Evolutionary conservation across 2,329 filamentous ascomycete genomes (phyloP).

Genomic region (Arthrobotrys megalospora): DNA sequence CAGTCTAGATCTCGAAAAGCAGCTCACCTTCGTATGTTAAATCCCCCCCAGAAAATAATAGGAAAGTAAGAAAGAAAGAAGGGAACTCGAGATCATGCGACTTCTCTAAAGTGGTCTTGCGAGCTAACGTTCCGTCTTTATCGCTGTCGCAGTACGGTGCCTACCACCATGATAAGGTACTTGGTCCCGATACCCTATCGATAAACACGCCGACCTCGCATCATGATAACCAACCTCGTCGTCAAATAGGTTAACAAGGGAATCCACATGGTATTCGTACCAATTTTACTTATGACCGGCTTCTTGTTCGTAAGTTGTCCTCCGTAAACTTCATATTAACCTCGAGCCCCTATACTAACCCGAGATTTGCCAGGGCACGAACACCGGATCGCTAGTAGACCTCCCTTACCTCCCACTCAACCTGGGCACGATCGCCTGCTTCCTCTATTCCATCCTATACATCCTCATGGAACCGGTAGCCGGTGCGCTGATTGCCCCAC

Average conservation of each 20-base stretch:
- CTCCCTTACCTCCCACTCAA: slow-evolving; percentile 79
- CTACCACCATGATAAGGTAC: slow-evolving; percentile 80
- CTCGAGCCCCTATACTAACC: slow-evolving; percentile 59
- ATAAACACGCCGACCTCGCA: slow-evolving; percentile 15
- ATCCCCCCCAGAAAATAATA: background rate
- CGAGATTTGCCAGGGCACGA: slow-evolving; percentile 71
- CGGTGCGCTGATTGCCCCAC: slow-evolving; percentile 80
- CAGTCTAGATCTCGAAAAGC: slow-evolving; percentile 82
- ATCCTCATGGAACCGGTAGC: slow-evolving; percentile 94
- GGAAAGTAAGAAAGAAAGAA: background rate
- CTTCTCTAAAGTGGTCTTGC: slow-evolving; percentile 12
- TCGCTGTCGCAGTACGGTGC: slow-evolving; percentile 78
- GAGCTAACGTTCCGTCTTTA: slow-evolving; percentile 44
- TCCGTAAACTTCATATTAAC: slow-evolving; percentile 3
- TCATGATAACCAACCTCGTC: slow-evolving; percentile 17
- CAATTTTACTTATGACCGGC: slow-evolving; percentile 79
- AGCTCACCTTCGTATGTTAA: slow-evolving; percentile 81
- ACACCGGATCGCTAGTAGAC: slow-evolving; percentile 76
- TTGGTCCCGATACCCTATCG: slow-evolving; percentile 19
- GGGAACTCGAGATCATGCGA: slow-evolving; percentile 9
- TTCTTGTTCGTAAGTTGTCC: slow-evolving; percentile 77
- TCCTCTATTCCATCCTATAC: slow-evolving; percentile 83
- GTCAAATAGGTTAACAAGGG: slow-evolving; percentile 75
- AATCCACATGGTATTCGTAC: slow-evolving; percentile 86
- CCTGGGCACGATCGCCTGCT: slow-evolving; percentile 76